Evolutionary conservation across 495 filamentous ascomycete species (phyloP), one percentile per base, ranked within the genome.

Genomic region (Penicillium ucsense): DNA sequence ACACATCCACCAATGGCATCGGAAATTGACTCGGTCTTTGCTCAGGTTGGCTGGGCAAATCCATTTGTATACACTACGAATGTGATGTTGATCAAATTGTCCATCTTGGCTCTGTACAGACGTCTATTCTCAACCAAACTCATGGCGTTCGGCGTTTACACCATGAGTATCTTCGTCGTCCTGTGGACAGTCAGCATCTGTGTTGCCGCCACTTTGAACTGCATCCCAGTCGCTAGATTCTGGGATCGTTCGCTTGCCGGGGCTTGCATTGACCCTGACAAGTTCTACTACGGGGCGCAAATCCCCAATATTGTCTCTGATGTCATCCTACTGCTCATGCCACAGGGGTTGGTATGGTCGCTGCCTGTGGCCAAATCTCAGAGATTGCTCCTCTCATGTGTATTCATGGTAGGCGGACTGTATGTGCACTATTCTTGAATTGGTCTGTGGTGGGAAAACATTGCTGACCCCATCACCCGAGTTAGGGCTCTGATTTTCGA

Each of bases 221-320:
- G 69, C 40, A 63, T 56, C 4, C 69, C 69, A 4, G 46, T 59
- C 2, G 42, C 46, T n/a, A 62, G 49, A n/a, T 62, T 59, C 40
- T 68, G 65, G 65, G 54, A 65, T 30, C 47, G 12, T 8, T 51
- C 52, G 1, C 45, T 64, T 12, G 34, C 46, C 4, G 59, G 62
- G 33, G 51, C 48, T 11, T 71, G 68, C 43, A 60, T 72, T 5
- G 53, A 67, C 35, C 42, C 48, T 8, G 46, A 52, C 27, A 39
- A 33, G 8, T 67, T 62, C 43, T 65, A 65, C 38, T 61, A 73
- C 8, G 67, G 59, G 9, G 57, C 57, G 27, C 58, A 66, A 29
- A 55, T 71, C 6, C 64, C 67, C 1, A 74, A 74, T 35, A 69
- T 74, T 20, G 30, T 71, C 11, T 55, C 63, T 3, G 72, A 73